Percentiles rank a stretch among this genome's conserved stretches.
These are phyloP conservation scores for Anacardium occidentale DNA, from an alignment of 345 rosid genomes.

Conservation along the genomic window DNA sequence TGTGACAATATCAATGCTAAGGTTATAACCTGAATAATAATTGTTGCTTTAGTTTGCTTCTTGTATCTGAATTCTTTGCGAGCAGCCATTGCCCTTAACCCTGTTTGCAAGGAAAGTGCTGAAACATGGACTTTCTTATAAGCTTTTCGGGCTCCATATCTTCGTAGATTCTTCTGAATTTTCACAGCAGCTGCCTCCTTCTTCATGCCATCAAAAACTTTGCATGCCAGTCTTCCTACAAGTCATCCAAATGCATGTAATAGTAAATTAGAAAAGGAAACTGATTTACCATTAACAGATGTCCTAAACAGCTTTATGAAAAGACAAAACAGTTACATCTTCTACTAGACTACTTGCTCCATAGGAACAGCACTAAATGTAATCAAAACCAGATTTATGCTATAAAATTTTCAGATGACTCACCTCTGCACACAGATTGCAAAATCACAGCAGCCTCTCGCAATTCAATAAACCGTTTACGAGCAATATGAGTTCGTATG, in stretches of 20 bases:
- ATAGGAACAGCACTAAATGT: neutral
- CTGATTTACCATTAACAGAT: constrained; percentile 2
- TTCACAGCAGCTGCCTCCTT: constrained; percentile 65
- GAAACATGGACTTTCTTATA: constrained; percentile 53
- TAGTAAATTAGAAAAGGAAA: constrained; percentile 9
- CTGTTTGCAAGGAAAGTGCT: constrained; percentile 59
- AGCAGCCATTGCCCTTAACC: constrained; percentile 69
- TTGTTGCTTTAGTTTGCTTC: constrained; percentile 66
- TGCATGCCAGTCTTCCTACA: constrained; percentile 69
- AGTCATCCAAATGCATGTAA: constrained; percentile 9
- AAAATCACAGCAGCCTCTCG: constrained; percentile 54
- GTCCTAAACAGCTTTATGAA: neutral
- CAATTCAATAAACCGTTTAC: constrained; percentile 65
- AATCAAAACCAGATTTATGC: constrained; percentile 5
- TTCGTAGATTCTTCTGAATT: constrained; percentile 64
- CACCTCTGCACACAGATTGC: constrained; percentile 74
- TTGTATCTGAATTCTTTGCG: constrained; percentile 58
- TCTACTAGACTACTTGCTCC: neutral
- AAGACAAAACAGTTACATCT: neutral
- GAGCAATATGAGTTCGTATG: constrained; percentile 64
- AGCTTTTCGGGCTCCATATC: constrained; percentile 44
- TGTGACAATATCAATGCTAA: neutral
- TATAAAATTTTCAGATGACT: constrained; percentile 11
- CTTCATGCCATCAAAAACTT: constrained; percentile 39
- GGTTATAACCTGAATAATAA: constrained; percentile 53